Evolutionary conservation across 352 stramenopile genomes (phyloP), one percentile per base, ranked within the genome.

Genomic region (Globisporangium abappressorium): DNA sequence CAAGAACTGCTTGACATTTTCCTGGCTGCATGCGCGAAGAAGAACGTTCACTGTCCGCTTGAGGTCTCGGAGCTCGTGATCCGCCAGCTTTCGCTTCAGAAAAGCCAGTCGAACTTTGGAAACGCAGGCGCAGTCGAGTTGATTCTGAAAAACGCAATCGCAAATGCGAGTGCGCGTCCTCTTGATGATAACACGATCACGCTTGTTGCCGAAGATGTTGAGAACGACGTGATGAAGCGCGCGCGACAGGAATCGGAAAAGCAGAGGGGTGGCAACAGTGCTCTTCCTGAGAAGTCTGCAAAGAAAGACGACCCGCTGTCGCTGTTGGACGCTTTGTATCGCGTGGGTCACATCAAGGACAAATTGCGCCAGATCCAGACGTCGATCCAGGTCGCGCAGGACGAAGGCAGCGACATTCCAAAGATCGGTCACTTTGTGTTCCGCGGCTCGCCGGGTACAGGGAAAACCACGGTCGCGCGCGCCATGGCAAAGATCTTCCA

Each of bases 401-500:
- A 82, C 5, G 85, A 94, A 76, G 85, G 85, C 20, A 82, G 80
- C 8, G 72, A 72, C 15, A 54, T 84, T 15, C 82, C 86, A 1
- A 66, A 86, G 58, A 80, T 92, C 36, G 86, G 84, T 3, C 84
- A 97, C 70, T 93, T 96, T 73, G 74, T 93, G 11, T 98, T 98
- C 62, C 90, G 81, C n/a, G 92, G 92, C 1, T 88, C 82, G 4
- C 89, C 92, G 7, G 92, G 92, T 0, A 97, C 89, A 0, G 90
- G 91, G 18, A 97, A 97, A 72, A 97, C 87, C 1, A 95, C 84
- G 1, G 93, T 99, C 1, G 95, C 95, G 12, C 82, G 93, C 22
- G 79, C 91, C 6, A 92, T 99, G 73, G 96, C 92, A 2, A 89
- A 97, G 66, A 96, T 98, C 61, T 92, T 98, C 55, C 91, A 98